Percentiles rank a stretch among this genome's conserved stretches.
These are phyloP conservation scores for Cryphonectria naterciae DNA, from an alignment of 2,329 filamentous ascomycete genomes.

Conservation along the genomic window DNA sequence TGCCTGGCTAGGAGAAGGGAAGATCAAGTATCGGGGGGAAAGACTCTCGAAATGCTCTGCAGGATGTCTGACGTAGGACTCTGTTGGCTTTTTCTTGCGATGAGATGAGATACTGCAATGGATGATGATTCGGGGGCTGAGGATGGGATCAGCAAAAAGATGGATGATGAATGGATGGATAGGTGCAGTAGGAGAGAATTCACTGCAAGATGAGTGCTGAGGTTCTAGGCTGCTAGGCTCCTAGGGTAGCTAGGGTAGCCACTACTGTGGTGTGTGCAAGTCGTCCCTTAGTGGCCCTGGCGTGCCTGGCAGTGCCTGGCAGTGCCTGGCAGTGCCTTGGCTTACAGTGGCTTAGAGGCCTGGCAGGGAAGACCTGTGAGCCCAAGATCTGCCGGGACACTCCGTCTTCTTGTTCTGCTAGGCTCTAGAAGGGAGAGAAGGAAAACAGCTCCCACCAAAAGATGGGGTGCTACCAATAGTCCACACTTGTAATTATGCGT, in stretches of 20 bases:
- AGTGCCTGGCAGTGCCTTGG: too few species aligned
- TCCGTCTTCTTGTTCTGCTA: neutral
- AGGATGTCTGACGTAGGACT: neutral
- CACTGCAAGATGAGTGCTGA: neutral
- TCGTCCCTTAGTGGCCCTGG: too few species aligned
- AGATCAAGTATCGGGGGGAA: neutral
- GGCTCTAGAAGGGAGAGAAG: neutral
- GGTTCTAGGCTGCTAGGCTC: too few species aligned
- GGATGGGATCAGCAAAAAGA: neutral
- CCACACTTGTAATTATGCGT: too few species aligned
- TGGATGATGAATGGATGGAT: neutral
- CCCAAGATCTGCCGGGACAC: neutral
- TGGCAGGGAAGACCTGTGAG: neutral
- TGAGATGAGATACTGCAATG: neutral
- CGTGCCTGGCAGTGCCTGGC: too few species aligned
- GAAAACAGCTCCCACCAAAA: neutral
- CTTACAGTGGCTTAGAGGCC: neutral
- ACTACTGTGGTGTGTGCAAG: too few species aligned
- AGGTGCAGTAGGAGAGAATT: neutral
- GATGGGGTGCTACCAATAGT: too few species aligned
- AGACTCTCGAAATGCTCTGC: neutral
- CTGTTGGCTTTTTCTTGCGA: neutral
- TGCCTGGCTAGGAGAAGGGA: neutral
- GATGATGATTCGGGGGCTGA: neutral
- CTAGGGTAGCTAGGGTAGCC: too few species aligned